Evolutionary conservation across 164 flowering plant genomes (phyloP), one percentile per base, ranked within the genome.

Genomic region (Pachysandra terminalis): DNA sequence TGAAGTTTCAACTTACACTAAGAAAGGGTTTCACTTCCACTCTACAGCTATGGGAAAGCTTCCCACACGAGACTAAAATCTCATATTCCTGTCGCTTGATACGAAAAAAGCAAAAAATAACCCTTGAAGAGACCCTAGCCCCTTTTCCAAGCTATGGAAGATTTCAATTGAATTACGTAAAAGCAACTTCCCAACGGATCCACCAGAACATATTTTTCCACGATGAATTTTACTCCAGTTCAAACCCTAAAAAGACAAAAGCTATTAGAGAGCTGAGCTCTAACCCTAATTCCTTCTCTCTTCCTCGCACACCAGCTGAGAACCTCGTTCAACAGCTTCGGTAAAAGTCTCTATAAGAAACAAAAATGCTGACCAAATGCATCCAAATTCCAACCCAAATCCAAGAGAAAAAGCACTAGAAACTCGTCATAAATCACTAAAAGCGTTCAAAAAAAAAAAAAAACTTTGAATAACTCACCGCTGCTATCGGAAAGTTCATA

Each of bases 401-500:
- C 48, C 28, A 51, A 16, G 23, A 64, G 32, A 61, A 3, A 7
- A 53, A 14, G 28, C 26, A 22, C 59, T 45, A 48, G 19, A 15
- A 63, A 19, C 27, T n/a, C 13, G 0, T 12, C 27, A 67, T 10
- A 40, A 54, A 27, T 48, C 56, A 32, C 9, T 15, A 69, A 69
- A 62, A 16, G 22, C 49, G 32, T 51, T 26, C 7, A 32, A 32
- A 32, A 32, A 70, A 64, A 70, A 35, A 16, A 17, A 53, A 4
- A 63, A 41, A 56, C 27, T 27, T 51, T 22, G 23, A 51, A 21
- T 19, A 58, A 76, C 85, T 77, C 59, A 84, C 88, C 86, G 60
- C 85, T 84, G 71, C 85, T 85, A 40, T 87, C 92, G 0, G 86
- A 81, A 32, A 77, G 73, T 26, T 65, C 84, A 60, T 83, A 84